Evolutionary conservation across 495 filamentous ascomycete species (phyloP), one percentile per base, ranked within the genome.

Genomic region (Alectoria sarmentosa): DNA sequence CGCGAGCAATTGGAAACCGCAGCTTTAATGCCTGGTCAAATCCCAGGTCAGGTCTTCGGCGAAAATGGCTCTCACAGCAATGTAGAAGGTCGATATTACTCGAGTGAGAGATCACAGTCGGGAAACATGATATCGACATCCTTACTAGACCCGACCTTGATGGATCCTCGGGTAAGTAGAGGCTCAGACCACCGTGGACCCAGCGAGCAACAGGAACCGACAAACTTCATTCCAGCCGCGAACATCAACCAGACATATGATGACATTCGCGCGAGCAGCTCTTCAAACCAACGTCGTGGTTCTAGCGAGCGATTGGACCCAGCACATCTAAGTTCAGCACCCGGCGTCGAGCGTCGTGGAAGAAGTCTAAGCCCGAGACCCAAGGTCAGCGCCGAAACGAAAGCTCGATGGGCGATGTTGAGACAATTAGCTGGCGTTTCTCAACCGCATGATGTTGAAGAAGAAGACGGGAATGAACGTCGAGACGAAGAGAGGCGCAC

Each of bases 391-490:
- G 59, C 59, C 38, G 64, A 66, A 66, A 55, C 64, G 6, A 46
- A 54, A 41, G 59, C 64, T 44, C 64, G 59, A 30, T 66, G 64
- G 64, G 64, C 64, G 17, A 66, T 66, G 64, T 32, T 66, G 13
- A 55, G 38, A 9, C 60, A 58, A 26, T 52, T 66, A 19, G 62
- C 62, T 14, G 62, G 62, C 34, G 44, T 66, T 3, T 42, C 59
- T 21, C 58, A 61, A 26, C 46, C 44, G 38, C 48, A 46, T 21
- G 30, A 62, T n/a, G 19, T 42, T 21, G 19, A 34, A 23, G 58
- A 65, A 32, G 38, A 23, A n/a, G 55, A 64, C 57, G 34, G 26
- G 15, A 26, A 58, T 17, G 56, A 34, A 58, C 1, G 14, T 30
- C 32, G 4, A 54, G 60, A 62, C 26, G n/a, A 34, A 62, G 42